Evolutionary conservation across 169 alveolate species (phyloP).

Genomic region (Cryptosporidium ubiquitum): DNA sequence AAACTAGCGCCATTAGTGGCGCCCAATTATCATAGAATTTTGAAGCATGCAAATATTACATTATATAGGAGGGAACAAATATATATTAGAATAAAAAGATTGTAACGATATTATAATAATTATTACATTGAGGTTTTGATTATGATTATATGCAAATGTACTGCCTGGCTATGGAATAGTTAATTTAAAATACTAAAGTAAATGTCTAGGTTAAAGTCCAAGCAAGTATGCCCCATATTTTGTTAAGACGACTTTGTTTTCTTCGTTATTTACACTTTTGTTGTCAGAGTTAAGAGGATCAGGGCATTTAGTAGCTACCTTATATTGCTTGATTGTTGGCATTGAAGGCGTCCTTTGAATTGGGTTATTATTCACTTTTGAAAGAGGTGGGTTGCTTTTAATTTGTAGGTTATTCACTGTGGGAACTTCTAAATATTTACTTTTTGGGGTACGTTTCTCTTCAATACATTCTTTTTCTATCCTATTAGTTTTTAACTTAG

Average conservation of each 20-base stretch:
- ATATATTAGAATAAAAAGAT: background rate
- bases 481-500: background rate
- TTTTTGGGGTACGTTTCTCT: background rate
- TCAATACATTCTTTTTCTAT: background rate
- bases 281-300: background rate
- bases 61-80: background rate
- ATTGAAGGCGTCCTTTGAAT: background rate
- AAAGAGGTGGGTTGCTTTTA: background rate
- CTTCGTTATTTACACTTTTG: background rate
- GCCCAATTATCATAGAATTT: background rate
- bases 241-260: constrained; percentile 22
- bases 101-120: background rate
- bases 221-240: constrained; percentile 54
- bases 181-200: background rate
- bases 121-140: no score
- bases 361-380: background rate
- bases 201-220: constrained; percentile 15
- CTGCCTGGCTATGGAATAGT: background rate
- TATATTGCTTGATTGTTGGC: background rate
- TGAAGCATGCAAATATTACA: background rate
- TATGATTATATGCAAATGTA: background rate
- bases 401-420: background rate
- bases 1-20: constrained; percentile 10
- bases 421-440: background rate
- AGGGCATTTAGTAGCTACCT: background rate